A percentile compares a stretch with the other conserved stretches of the same genome.
phyloP scores from a whole-genome alignment of 371 early-diverging fungal genomes.

The Mucor circinelloides region DNA sequence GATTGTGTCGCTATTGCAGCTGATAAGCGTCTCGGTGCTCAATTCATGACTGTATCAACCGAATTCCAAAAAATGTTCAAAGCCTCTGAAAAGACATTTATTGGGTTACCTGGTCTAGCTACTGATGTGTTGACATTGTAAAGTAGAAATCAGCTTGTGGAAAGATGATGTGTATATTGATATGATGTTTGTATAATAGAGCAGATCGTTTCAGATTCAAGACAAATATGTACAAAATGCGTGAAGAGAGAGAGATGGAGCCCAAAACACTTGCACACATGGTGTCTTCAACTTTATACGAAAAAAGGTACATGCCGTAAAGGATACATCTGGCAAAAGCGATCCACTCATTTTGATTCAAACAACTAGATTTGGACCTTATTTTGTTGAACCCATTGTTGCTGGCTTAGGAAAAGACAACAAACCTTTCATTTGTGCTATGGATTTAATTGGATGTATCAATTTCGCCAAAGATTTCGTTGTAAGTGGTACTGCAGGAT shows the following conservation, averaged over 20 bases:
- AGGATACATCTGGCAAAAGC: not conserved
- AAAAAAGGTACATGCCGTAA: slow-evolving; percentile 69
- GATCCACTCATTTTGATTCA: not conserved
- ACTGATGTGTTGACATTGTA: slow-evolving; percentile 98
- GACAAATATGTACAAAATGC: slow-evolving; percentile 96
- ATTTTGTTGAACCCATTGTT: slow-evolving; percentile 94
- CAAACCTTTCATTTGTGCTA: slow-evolving; percentile 93
- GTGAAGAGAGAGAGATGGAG: slow-evolving; percentile 96
- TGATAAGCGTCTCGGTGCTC: slow-evolving; percentile 93
- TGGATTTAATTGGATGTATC: slow-evolving; percentile 98
- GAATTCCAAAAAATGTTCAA: slow-evolving; percentile 95
- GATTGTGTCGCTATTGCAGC: slow-evolving; percentile 97
- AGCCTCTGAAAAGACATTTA: slow-evolving; percentile 83
- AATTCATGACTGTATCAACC: slow-evolving; percentile 91
- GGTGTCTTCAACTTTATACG: slow-evolving; percentile 98
- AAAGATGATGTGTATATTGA: not conserved
- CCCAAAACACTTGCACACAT: slow-evolving; percentile 94
- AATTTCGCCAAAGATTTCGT: slow-evolving; percentile 96
- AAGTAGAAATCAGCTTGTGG: slow-evolving; percentile 7
- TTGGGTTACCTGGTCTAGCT: slow-evolving; percentile 96
- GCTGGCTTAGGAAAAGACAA: slow-evolving; percentile 95
- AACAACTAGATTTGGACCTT: slow-evolving; percentile 90
- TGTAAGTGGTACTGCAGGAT: slow-evolving; percentile 92
- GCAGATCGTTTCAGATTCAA: slow-evolving; percentile 92
- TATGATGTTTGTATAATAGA: slow-evolving; percentile 38